Percentiles rank a stretch among this genome's conserved stretches.
phyloP scores from a whole-genome alignment of 176 grass and related monocot genomes.

The Phoenix roebelenii region DNA sequence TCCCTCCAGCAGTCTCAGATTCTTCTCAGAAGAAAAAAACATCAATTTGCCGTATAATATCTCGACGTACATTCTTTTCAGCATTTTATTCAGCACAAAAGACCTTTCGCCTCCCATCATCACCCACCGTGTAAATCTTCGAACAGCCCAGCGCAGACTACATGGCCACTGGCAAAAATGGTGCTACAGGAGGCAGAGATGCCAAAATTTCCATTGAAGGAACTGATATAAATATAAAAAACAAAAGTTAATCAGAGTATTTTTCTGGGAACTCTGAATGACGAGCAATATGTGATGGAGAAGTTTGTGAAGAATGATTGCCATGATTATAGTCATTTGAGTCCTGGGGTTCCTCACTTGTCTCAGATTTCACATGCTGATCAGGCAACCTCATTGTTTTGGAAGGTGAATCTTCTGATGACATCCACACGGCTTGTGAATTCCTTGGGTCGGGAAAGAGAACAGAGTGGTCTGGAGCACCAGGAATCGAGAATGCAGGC shows the following conservation, averaged over 20 bases:
- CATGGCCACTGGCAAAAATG: no score
- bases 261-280: background rate
- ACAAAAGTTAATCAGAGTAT: slow-evolving; percentile 1
- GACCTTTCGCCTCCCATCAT: background rate
- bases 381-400: slow-evolving; percentile 5
- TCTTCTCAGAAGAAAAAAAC: background rate
- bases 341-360: background rate
- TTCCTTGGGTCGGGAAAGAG: background rate
- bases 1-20: no score
- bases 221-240: background rate
- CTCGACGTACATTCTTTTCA: slow-evolving; percentile 1
- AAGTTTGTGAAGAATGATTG: background rate
- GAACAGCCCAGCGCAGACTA: no score
- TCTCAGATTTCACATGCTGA: background rate
- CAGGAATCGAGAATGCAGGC: background rate
- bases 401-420: slow-evolving; percentile 1
- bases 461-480: background rate
- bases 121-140: background rate
- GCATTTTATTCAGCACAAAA: slow-evolving; percentile 1
- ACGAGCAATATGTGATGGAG: background rate
- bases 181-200: background rate
- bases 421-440: background rate
- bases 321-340: background rate
- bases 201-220: background rate
- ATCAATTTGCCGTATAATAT: slow-evolving; percentile 1